Evolutionary conservation across 179 eudicot genomes (phyloP).

Genomic region (Spinacia oleracea): DNA sequence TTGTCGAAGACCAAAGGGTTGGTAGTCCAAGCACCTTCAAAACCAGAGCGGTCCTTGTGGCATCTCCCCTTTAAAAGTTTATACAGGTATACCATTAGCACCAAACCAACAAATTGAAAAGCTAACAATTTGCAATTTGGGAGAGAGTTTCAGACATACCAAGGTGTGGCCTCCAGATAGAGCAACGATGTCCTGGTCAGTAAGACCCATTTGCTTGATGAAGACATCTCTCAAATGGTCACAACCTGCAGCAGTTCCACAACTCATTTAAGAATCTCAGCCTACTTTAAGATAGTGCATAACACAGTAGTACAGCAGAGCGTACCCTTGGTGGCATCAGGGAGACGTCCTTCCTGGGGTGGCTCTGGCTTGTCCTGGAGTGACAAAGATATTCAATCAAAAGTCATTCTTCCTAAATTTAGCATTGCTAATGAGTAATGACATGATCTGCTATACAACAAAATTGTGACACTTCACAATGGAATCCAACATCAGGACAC

Average conservation of each 20-base stretch:
- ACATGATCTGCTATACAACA: too few relatives aligned
- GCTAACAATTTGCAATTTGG: not conserved
- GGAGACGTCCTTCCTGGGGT: slow-evolving; percentile 82
- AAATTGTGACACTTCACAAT: not conserved
- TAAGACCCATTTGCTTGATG: slow-evolving; percentile 77
- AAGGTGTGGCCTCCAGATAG: slow-evolving; percentile 88
- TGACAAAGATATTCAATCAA: not conserved
- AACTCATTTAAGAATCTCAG: not conserved
- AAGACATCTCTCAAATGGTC: slow-evolving; percentile 86
- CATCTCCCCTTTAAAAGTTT: slow-evolving; percentile 58
- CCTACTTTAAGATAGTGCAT: too few relatives aligned
- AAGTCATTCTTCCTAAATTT: not conserved
- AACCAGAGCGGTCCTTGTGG: slow-evolving; percentile 94
- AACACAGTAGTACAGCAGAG: not conserved
- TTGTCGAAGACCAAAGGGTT: slow-evolving; percentile 88
- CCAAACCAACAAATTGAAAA: not conserved
- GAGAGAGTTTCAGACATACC: slow-evolving; percentile 40
- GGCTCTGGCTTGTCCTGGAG: slow-evolving; percentile 71
- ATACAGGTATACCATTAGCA: not conserved
- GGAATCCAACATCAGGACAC: not conserved
- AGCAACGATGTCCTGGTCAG: slow-evolving; percentile 77
- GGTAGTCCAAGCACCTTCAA: slow-evolving; percentile 84
- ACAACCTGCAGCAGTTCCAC: slow-evolving; percentile 45
- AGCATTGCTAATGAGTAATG: not conserved
- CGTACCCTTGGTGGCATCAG: slow-evolving; percentile 75